Conservation (phyloP, 495 filamentous ascomycete species). For the Penicillium malachiteum region DNA sequence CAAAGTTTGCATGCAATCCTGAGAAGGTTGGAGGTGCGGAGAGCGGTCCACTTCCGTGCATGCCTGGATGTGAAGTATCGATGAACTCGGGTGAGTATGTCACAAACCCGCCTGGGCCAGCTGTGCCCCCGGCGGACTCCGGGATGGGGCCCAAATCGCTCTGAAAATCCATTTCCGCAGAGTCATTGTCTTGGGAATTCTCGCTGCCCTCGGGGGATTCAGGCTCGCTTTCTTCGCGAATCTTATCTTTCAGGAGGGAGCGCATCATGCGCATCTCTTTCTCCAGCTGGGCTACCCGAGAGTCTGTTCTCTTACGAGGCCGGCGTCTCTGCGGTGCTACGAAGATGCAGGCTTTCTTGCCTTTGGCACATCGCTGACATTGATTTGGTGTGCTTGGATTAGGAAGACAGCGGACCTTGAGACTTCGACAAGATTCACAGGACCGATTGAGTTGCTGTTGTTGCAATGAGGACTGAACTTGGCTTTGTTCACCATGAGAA, state of each 20-base stretch:
- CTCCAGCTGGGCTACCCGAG: slow-evolving; percentile 81
- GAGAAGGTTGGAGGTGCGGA: slow-evolving; percentile 17
- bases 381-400: slow-evolving; percentile 57
- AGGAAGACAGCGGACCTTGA: slow-evolving; percentile 84
- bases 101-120: slow-evolving; percentile 23
- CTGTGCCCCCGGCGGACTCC: slow-evolving; percentile 20
- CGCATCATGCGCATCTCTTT: slow-evolving; percentile 75
- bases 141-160: slow-evolving; percentile 15
- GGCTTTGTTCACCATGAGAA: slow-evolving; percentile 31
- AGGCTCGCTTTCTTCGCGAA: slow-evolving; percentile 34
- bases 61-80: slow-evolving; percentile 18
- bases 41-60: slow-evolving; percentile 14
- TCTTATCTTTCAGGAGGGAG: slow-evolving; percentile 40
- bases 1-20: slow-evolving; percentile 16
- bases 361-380: slow-evolving; percentile 80
- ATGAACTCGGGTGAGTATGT: slow-evolving; percentile 31
- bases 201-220: slow-evolving; percentile 31
- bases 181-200: slow-evolving; percentile 23
- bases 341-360: slow-evolving; percentile 70
- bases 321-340: slow-evolving; percentile 76
- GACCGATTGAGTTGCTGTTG: slow-evolving; percentile 59
- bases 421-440: slow-evolving; percentile 79
- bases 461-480: slow-evolving; percentile 20
- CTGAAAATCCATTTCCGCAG: slow-evolving; percentile 21
- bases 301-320: slow-evolving; percentile 79